These are phyloP conservation scores for Catenaria anguillulae DNA, from an alignment of 371 early-diverging fungal species.

Conservation along the genomic window DNA sequence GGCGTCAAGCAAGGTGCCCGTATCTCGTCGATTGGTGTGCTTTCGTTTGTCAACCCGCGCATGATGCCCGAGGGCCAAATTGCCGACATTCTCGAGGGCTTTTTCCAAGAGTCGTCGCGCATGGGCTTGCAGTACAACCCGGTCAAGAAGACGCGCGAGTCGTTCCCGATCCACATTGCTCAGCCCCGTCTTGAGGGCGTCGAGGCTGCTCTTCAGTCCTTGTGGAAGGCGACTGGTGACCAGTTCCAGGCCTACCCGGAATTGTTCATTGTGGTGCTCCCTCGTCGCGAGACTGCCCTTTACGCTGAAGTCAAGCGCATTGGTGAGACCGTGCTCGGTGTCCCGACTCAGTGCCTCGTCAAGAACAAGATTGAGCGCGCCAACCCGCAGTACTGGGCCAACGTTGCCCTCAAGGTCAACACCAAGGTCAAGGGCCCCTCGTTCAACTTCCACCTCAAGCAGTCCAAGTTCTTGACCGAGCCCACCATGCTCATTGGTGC, in stretches of 20 bases:
- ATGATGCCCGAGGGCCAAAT: not conserved
- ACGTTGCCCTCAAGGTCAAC: conserved; percentile 42
- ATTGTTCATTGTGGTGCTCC: conserved; percentile 63
- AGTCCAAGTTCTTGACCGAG: conserved; percentile 8
- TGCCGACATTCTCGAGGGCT: not conserved
- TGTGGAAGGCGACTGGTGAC: conserved; percentile 52
- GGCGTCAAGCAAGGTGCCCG: not conserved
- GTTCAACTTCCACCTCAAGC: not conserved
- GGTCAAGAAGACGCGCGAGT: conserved; percentile 28
- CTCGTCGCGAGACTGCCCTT: conserved; percentile 31
- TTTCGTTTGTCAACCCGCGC: conserved; percentile 4
- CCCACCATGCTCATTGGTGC: conserved; percentile 90
- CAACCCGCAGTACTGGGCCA: conserved; percentile 55
- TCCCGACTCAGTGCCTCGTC: conserved; percentile 82
- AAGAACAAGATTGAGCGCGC: conserved; percentile 18
- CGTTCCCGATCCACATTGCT: conserved; percentile 29
- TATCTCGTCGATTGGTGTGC: not conserved
- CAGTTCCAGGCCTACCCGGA: conserved; percentile 38
- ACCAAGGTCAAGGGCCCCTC: conserved; percentile 13
- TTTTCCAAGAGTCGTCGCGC: not conserved
- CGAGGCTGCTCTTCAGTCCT: conserved; percentile 42
- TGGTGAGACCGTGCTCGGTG: conserved; percentile 76
- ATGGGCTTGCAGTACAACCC: not conserved
- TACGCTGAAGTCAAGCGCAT: conserved; percentile 93
- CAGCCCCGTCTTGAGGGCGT: conserved; percentile 26